Evolutionary conservation across 202 grass and related monocot genomes (phyloP).

Genomic region (Musa balbisiana): DNA sequence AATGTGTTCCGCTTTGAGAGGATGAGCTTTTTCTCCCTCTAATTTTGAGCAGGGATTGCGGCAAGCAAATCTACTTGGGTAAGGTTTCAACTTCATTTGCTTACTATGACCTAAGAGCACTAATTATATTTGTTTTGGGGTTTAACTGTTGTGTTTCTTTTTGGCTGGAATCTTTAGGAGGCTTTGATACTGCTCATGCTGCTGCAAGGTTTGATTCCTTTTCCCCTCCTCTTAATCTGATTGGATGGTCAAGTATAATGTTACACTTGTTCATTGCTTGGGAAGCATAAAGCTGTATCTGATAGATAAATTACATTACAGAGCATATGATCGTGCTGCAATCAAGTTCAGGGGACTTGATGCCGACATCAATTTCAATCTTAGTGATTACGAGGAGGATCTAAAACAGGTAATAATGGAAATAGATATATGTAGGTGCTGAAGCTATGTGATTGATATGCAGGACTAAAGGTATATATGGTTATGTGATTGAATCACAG

Average conservation of each 20-base stretch:
- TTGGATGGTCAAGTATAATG: neutral
- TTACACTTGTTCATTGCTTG: neutral
- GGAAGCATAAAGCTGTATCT: neutral
- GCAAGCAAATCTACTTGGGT: slow-evolving; percentile 18
- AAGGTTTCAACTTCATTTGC: neutral
- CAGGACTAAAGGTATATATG: too few species aligned
- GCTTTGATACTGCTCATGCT: slow-evolving; percentile 23
- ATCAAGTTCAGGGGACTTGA: slow-evolving; percentile 13
- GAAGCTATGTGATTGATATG: too few species aligned
- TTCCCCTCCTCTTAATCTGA: neutral
- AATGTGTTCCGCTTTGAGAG: neutral
- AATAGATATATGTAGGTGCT: neutral
- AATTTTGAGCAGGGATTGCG: slow-evolving; percentile 6
- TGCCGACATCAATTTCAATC: slow-evolving; percentile 15
- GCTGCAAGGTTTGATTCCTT: slow-evolving; percentile 15
- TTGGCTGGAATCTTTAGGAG: slow-evolving; percentile 5
- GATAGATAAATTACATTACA: neutral
- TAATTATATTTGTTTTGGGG: neutral
- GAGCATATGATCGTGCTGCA: slow-evolving; percentile 11
- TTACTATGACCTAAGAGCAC: neutral
- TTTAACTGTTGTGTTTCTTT: neutral
- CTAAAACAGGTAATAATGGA: slow-evolving; percentile 6
- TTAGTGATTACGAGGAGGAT: slow-evolving; percentile 18
- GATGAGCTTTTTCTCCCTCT: neutral
- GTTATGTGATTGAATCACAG: neutral